These are phyloP conservation scores for Pulveroboletus sp. DNA, from an alignment of 768 basidiomycete species.

Conservation along the genomic window DNA sequence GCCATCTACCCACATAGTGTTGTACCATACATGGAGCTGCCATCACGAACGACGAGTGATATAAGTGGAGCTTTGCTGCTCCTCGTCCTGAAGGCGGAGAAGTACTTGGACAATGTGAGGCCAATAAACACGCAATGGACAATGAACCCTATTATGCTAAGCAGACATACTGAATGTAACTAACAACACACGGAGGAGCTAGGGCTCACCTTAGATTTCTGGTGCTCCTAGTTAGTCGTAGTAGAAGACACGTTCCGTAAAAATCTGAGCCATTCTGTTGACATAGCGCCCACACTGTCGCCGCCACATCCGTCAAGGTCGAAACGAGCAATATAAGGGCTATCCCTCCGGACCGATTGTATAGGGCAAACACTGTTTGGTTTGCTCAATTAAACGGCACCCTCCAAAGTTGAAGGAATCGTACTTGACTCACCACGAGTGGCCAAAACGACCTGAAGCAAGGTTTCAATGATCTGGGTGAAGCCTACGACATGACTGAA, in stretches of 20 bases:
- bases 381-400: background rate
- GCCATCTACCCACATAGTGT: constrained; percentile 4
- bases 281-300: background rate
- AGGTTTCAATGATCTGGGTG: constrained; percentile 5
- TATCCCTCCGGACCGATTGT: constrained; percentile 14
- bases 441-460: constrained; percentile 12
- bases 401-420: background rate
- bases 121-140: constrained; percentile 8
- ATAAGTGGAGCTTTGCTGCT: constrained; percentile 17
- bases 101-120: background rate
- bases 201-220: constrained; percentile 7
- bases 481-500: background rate
- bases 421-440: constrained; percentile 8
- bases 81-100: constrained; percentile 11
- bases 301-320: constrained; percentile 2
- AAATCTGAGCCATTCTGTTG: background rate
- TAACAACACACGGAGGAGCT: background rate
- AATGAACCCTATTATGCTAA: constrained; percentile 8
- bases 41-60: constrained; percentile 16
- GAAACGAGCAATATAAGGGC: constrained; percentile 2
- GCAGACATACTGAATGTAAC: background rate
- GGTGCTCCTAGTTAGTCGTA: background rate
- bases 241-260: constrained; percentile 7
- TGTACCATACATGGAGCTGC: background rate
- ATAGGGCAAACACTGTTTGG: constrained; percentile 14